These are phyloP conservation scores for Phylloporus sp. DNA, from an alignment of 768 basidiomycete species.

Conservation along the genomic window DNA sequence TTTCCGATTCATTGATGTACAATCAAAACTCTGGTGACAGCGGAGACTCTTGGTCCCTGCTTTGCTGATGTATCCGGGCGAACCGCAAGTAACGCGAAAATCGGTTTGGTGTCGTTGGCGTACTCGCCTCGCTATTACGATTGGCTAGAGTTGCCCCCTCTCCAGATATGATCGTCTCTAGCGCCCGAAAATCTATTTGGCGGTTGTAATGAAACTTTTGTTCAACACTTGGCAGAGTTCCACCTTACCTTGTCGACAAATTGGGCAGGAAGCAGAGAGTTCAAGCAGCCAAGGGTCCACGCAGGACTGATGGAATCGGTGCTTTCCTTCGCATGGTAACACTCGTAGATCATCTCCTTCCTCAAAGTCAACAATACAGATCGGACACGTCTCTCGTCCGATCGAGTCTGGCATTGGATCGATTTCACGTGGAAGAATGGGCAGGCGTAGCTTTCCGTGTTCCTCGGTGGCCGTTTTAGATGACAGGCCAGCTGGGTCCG, in stretches of 20 bases:
- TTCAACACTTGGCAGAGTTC: background rate
- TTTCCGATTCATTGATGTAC: too few species aligned
- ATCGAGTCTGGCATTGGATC: conserved; percentile 60
- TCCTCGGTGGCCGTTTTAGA: background rate
- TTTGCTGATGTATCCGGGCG: conserved; percentile 46
- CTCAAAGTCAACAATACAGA: conserved; percentile 92
- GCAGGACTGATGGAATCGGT: conserved; percentile 85
- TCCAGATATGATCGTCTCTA: conserved; percentile 53
- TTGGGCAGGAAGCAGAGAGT: conserved; percentile 85
- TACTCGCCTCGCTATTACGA: conserved; percentile 14
- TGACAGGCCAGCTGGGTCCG: conserved; percentile 2
- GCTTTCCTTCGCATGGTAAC: conserved; percentile 87
- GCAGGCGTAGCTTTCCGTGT: background rate
- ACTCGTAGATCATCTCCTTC: conserved; percentile 90
- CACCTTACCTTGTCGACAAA: conserved; percentile 80
- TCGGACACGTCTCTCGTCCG: conserved; percentile 86
- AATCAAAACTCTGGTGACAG: conserved; percentile 8
- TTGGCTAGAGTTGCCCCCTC: conserved; percentile 13
- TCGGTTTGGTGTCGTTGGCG: conserved; percentile 33
- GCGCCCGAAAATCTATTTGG: conserved; percentile 51
- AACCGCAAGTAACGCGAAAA: conserved; percentile 59
- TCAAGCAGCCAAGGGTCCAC: conserved; percentile 94
- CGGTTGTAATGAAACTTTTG: background rate
- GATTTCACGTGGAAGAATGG: conserved; percentile 10
- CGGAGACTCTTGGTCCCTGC: conserved; percentile 29